phyloP scores from a whole-genome alignment of 2,329 filamentous ascomycete species.

The Fusarium odoratissimum region DNA sequence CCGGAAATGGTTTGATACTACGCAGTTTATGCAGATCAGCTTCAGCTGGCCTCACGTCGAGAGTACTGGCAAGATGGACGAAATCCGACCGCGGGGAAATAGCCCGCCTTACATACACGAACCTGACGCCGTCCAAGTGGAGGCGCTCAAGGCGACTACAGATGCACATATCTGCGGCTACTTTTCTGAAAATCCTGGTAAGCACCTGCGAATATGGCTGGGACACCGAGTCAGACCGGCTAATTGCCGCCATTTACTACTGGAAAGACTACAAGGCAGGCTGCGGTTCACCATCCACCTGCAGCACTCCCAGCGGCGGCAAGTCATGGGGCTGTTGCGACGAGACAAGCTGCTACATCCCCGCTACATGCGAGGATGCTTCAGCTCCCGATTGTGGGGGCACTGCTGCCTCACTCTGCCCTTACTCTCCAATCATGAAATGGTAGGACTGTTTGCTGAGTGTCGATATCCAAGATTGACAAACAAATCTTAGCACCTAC shows the following conservation, averaged over 20 bases:
- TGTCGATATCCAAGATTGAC: not conserved
- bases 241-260: not conserved
- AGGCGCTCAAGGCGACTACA: not conserved
- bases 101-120: not conserved
- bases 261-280: not conserved
- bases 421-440: not conserved
- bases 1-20: rapidly evolving
- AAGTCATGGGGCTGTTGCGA: not conserved
- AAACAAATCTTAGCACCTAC: not conserved
- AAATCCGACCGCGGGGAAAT: rapidly evolving
- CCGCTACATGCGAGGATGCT: not conserved
- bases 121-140: not conserved
- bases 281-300: not conserved
- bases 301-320: not conserved
- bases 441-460: not conserved
- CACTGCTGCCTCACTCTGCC: not conserved
- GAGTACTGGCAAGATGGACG: not conserved
- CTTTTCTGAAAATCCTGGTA: not conserved
- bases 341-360: not conserved
- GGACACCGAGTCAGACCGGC: rapidly evolving
- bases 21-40: rapidly evolving
- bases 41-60: not conserved
- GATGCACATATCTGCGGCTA: not conserved
- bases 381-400: not conserved
- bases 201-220: rapidly evolving